Evolutionary conservation across 345 rosid genomes (phyloP).

Genomic region (Aurinia saxatilis): DNA sequence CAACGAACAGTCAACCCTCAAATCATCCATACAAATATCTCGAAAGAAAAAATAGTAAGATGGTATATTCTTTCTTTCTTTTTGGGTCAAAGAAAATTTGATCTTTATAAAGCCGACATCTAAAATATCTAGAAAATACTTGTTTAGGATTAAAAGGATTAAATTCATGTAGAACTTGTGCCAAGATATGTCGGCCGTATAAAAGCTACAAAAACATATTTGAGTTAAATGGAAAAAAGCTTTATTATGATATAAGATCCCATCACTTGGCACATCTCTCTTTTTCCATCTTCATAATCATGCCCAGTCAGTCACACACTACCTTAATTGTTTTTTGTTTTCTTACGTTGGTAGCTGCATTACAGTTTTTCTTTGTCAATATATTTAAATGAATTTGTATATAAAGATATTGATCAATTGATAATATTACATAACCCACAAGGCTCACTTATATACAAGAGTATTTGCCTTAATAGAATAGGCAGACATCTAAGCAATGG

Average conservation of each 20-base stretch:
- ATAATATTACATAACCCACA: too few species aligned
- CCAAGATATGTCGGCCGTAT: slow-evolving; percentile 25
- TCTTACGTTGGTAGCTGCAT: too few species aligned
- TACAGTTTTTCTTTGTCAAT: too few species aligned
- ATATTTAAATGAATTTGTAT: too few species aligned
- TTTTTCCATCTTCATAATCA: neutral
- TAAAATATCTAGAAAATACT: slow-evolving; percentile 4
- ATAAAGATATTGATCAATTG: too few species aligned
- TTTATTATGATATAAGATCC: slow-evolving; percentile 20
- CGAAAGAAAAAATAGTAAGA: too few species aligned
- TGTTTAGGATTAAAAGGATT: neutral
- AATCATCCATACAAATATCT: slow-evolving; percentile 5
- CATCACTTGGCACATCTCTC: slow-evolving; percentile 17
- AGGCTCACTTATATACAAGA: too few species aligned
- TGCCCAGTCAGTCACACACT: slow-evolving; percentile 9
- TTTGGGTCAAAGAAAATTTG: neutral
- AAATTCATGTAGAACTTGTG: slow-evolving; percentile 1
- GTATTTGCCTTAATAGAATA: too few species aligned
- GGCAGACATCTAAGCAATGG: too few species aligned
- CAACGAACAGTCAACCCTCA: too few species aligned
- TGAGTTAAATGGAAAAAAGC: slow-evolving; percentile 16
- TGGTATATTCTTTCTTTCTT: neutral
- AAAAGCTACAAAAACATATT: neutral
- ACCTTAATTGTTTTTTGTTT: slow-evolving; percentile 1
- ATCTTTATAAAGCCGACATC: slow-evolving; percentile 15